Evolutionary conservation across 805 yeast genomes (phyloP).

Genomic region (Ascoidea rubescens): DNA sequence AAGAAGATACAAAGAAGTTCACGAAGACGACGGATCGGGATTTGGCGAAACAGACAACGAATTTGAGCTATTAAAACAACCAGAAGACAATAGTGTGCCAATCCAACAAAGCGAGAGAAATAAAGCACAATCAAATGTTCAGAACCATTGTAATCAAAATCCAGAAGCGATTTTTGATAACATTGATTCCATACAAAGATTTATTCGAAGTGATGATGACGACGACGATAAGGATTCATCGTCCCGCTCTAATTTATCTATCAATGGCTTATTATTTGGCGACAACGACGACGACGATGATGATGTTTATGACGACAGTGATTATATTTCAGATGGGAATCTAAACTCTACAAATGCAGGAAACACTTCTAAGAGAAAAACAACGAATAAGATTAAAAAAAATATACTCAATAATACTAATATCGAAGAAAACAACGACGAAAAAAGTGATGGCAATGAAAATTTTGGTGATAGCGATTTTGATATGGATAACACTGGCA

Average conservation of each 20-base stretch:
- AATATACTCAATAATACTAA: too few relatives aligned
- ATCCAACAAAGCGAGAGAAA: too few relatives aligned
- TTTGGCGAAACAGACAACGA: slow-evolving; percentile 17
- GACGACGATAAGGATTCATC: background rate
- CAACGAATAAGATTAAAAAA: too few relatives aligned
- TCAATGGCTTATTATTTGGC: background rate
- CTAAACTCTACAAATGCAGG: too few relatives aligned
- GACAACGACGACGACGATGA: background rate
- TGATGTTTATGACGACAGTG: background rate
- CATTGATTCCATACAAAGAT: background rate
- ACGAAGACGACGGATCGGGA: too few relatives aligned
- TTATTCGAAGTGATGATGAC: background rate
- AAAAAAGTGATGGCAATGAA: background rate
- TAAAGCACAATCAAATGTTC: too few relatives aligned
- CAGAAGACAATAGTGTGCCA: too few relatives aligned
- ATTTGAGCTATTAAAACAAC: slow-evolving; percentile 23
- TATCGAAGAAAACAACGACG: background rate
- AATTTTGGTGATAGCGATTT: background rate
- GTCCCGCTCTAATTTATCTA: background rate
- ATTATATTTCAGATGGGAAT: background rate
- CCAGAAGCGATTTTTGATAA: background rate
- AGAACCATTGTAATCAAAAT: too few relatives aligned
- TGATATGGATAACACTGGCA: background rate
- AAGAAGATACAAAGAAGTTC: too few relatives aligned
- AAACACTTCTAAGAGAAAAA: too few relatives aligned